Percentiles rank a stretch among this genome's conserved stretches.
Evolutionary conservation across 148 eudicot genomes (phyloP).

Genomic region (Drosera capensis): DNA sequence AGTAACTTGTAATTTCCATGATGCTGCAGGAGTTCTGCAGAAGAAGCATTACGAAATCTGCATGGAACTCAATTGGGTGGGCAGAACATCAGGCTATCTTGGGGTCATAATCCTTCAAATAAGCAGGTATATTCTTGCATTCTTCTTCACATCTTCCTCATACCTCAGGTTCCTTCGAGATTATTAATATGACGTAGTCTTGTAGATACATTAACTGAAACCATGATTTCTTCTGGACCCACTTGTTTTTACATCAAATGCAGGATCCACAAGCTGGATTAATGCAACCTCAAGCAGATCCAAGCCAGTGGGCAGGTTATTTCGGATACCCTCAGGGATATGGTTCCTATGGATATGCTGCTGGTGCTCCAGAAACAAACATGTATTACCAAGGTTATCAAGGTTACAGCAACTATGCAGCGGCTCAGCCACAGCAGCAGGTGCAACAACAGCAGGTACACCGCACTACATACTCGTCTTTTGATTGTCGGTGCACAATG

Average conservation of each 20-base stretch:
- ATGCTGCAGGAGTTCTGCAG: slow-evolving; percentile 56
- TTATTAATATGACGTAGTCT: no score
- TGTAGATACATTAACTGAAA: no score
- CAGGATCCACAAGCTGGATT: slow-evolving; percentile 4
- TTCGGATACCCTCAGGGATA: slow-evolving; percentile 73
- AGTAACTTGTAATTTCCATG: not conserved
- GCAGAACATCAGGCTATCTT: slow-evolving; percentile 75
- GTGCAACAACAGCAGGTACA: slow-evolving; percentile 28
- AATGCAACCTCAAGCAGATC: slow-evolving; percentile 52
- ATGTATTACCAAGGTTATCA: slow-evolving; percentile 74
- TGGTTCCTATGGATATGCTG: slow-evolving; percentile 47
- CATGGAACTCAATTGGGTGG: slow-evolving; percentile 76
- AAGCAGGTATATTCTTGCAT: no score
- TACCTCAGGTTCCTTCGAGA: no score
- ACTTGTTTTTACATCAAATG: no score
- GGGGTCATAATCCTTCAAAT: slow-evolving; percentile 94
- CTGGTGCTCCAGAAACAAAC: slow-evolving; percentile 68
- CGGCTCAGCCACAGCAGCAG: slow-evolving; percentile 43
- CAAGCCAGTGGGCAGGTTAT: slow-evolving; percentile 61
- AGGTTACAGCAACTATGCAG: slow-evolving; percentile 68
- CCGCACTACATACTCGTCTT: no score
- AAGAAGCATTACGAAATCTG: slow-evolving; percentile 56
- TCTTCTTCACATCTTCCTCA: no score
- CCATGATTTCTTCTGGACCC: no score
- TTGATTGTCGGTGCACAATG: no score